Percentiles rank a stretch among this genome's conserved stretches.
These are phyloP conservation scores for Sugiyamaella japonica DNA, from an alignment of 1,139 yeast species.

Conservation along the genomic window DNA sequence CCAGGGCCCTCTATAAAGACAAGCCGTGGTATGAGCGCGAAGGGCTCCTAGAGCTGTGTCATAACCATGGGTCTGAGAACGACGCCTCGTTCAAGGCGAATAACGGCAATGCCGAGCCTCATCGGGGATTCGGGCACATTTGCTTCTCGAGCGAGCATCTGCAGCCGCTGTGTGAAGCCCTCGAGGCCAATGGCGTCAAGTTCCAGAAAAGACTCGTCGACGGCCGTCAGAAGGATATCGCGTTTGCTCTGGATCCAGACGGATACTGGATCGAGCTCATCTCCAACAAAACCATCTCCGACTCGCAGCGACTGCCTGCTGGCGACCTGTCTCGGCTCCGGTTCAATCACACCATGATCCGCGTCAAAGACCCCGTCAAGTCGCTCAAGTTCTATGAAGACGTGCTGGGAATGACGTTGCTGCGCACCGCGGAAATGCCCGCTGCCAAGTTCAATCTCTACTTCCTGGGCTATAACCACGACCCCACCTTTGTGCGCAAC, in stretches of 20 bases:
- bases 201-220: constrained; percentile 83
- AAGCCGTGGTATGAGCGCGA: constrained; percentile 60
- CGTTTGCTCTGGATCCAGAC: constrained; percentile 92
- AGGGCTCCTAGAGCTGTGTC: constrained; percentile 84
- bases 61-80: constrained; percentile 71
- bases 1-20: constrained; percentile 47
- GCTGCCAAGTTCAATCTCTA: constrained; percentile 81
- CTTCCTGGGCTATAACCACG: constrained; percentile 68
- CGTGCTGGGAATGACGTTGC: constrained; percentile 75
- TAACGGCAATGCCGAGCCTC: constrained; percentile 81
- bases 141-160: constrained; percentile 86
- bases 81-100: constrained; percentile 60
- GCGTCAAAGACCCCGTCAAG: constrained; percentile 79
- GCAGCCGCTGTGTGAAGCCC: constrained; percentile 55
- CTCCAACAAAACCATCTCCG: constrained; percentile 52
- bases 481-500: constrained; percentile 38
- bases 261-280: constrained; percentile 96
- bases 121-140: constrained; percentile 92
- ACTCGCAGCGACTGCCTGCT: constrained; percentile 15
- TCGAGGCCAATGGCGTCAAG: constrained; percentile 57
- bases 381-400: constrained; percentile 76
- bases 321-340: constrained; percentile 49
- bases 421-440: constrained; percentile 55
- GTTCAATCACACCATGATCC: constrained; percentile 89
- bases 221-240: constrained; percentile 91